A percentile compares a stretch with the other conserved stretches of the same genome.
Conservation (phyloP, 331 rosid genomes). For the Arachis monticola region DNA sequence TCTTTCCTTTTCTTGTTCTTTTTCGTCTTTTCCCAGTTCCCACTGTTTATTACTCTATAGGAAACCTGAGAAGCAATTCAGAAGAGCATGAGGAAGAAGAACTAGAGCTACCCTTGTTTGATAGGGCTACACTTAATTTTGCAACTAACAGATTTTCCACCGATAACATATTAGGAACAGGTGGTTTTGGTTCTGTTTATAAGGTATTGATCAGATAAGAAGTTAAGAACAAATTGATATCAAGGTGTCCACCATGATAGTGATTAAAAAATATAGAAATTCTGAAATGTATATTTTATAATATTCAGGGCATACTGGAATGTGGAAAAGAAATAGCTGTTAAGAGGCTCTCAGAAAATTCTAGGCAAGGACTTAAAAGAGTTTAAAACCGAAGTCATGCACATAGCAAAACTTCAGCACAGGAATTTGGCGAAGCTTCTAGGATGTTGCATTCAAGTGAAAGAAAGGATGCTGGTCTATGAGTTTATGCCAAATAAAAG, state of each 20-base stretch:
- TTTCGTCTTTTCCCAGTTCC: no score
- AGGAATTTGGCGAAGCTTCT: constrained; percentile 25
- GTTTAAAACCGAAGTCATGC: constrained; percentile 31
- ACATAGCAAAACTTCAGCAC: constrained; percentile 24
- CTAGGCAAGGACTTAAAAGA: background rate
- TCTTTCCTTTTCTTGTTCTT: no score
- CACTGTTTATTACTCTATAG: no score
- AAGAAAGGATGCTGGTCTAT: no score
- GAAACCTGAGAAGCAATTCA: no score
- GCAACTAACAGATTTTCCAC: no score
- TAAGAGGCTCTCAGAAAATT: no score
- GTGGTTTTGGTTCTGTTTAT: background rate
- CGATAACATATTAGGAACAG: no score
- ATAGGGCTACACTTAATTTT: no score
- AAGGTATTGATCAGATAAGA: constrained; percentile 30
- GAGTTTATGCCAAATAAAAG: constrained; percentile 10
- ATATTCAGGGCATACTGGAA: constrained; percentile 30
- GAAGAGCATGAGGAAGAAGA: no score
- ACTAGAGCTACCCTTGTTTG: no score
- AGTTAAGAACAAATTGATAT: background rate
- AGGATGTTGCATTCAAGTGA: background rate
- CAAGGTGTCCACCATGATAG: background rate
- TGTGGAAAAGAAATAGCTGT: constrained; percentile 21
- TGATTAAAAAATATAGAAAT: background rate
- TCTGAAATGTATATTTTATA: background rate